phyloP scores from a whole-genome alignment of 176 grass and related monocot species.

The Carex cristatella region DNA sequence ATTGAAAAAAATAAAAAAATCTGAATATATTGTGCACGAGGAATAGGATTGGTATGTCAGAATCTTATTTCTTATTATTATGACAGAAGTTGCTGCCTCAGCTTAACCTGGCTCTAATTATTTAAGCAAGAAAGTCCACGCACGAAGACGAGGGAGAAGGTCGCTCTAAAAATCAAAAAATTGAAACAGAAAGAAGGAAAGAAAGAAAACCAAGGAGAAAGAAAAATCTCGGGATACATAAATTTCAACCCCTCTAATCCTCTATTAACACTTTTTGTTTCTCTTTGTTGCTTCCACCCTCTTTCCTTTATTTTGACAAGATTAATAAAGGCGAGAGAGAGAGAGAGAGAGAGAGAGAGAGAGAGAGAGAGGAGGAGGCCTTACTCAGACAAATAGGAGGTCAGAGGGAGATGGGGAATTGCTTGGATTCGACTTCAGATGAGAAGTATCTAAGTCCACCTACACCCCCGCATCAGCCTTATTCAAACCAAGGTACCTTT shows the following conservation, averaged over 20 bases:
- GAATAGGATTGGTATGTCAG: not conserved
- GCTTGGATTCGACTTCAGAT: constrained; percentile 29
- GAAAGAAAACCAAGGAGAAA: too few relatives aligned
- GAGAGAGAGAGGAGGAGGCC: not conserved
- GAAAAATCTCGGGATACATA: not conserved
- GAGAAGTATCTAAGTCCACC: constrained; percentile 19
- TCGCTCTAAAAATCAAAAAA: not conserved
- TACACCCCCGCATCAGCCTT: not conserved
- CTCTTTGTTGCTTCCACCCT: not conserved
- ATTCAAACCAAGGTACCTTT: constrained; percentile 21
- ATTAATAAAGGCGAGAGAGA: not conserved
- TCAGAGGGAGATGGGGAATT: constrained; percentile 25
- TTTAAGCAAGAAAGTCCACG: constrained; percentile 12
- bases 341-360: not conserved
- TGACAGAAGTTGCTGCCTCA: constrained; percentile 1
- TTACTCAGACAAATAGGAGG: not conserved
- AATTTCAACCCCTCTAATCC: not conserved
- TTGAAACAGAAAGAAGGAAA: not conserved
- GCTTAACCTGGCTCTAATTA: not conserved
- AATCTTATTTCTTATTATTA: not conserved
- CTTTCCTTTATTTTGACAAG: constrained; percentile 11
- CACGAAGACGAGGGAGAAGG: constrained; percentile 1
- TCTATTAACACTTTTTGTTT: not conserved
- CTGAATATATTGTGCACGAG: not conserved
- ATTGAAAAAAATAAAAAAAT: too few relatives aligned